Evolutionary conservation across 1,284 basidiomycete genomes (phyloP), one percentile per base, ranked within the genome.

Genomic region (Leccinum solheimii): DNA sequence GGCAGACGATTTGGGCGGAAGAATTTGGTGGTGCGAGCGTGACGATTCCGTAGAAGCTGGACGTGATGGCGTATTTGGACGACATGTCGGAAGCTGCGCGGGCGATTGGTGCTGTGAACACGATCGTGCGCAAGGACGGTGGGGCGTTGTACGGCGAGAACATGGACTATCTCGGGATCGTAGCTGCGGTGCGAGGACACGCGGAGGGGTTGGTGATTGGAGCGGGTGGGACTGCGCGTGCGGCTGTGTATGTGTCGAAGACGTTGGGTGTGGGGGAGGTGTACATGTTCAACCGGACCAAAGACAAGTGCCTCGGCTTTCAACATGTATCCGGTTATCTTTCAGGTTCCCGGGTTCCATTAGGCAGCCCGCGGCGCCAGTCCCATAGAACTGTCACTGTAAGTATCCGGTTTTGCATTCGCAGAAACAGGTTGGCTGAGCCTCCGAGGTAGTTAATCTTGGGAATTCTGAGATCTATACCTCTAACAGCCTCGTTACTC

Each of bases 11-110:
- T 16, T 76, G 80, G 0, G 79, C 85, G 7, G 81, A 86, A 0
- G 85, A 89, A 59, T 99, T 98, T 76, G 97, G 97, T n/a, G 97
- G 97, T 3, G 96, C 95, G 7, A 95, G 92, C 6, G 95, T 98
- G 23, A 99, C 97, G 5, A 97, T 97, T 65, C 95, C 95, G 3
- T 89, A 90, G 80, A 98, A 98, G 77, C 79, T 96, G 51, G 90
- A 94, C 62, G 83, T 97, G 66, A 92, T 97, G 55, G 84, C 89
- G 1, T 79, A 92, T 14, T 83, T 98, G 38, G 88, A 94, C 67
- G 77, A 79, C 50, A 78, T 97, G 40, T 92, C 94, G 1, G 84
- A 86, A 3, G 87, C 94, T 49, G 95, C 93, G 0, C 80, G 86
- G 67, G 80, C 84, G 3, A 95, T n/a, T n/a, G n/a, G n/a, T n/a